Percentiles rank a stretch among this genome's conserved stretches.
These are phyloP conservation scores for Xylaria sp. DNA, from an alignment of 2,329 filamentous ascomycete species.

Conservation along the genomic window DNA sequence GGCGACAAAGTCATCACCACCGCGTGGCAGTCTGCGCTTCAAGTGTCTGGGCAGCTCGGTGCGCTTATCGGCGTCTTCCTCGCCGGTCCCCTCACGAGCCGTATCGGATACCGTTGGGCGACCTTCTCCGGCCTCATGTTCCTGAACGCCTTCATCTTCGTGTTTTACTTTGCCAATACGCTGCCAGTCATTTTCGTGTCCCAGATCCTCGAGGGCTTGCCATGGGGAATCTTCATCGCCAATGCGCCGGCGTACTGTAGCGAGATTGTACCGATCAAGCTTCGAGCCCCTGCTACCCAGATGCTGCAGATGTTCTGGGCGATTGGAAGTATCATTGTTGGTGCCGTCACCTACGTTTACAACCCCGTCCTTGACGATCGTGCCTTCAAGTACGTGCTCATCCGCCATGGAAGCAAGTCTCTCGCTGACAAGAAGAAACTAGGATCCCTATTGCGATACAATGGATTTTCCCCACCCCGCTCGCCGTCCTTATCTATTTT, in stretches of 20 bases:
- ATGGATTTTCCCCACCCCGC: slow-evolving; percentile 68
- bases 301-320: slow-evolving; percentile 75
- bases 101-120: slow-evolving; percentile 68
- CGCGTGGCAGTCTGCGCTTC: slow-evolving; percentile 68
- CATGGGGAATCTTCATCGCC: slow-evolving; percentile 74
- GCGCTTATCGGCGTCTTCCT: slow-evolving; percentile 69
- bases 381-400: slow-evolving; percentile 44
- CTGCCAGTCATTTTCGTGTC: slow-evolving; percentile 59
- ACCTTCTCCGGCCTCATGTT: slow-evolving; percentile 65
- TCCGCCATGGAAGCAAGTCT: slow-evolving; percentile 40
- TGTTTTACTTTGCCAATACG: slow-evolving; percentile 58
- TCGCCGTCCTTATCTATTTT: slow-evolving; percentile 60
- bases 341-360: slow-evolving; percentile 65
- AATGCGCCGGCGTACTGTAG: slow-evolving; percentile 69
- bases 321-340: slow-evolving; percentile 69
- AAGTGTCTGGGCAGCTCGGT: slow-evolving; percentile 65
- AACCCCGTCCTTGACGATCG: slow-evolving; percentile 45
- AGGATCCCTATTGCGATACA: slow-evolving; percentile 66
- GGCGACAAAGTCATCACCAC: slow-evolving; percentile 56
- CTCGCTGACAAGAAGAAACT: slow-evolving; percentile 34
- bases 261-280: slow-evolving; percentile 68
- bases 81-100: slow-evolving; percentile 68
- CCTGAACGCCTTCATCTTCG: slow-evolving; percentile 68
- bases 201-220: slow-evolving; percentile 69
- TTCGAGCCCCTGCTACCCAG: slow-evolving; percentile 67